Evolutionary conservation across 352 stramenopile species (phyloP).

Genomic region (Phytopythium kandeliae): DNA sequence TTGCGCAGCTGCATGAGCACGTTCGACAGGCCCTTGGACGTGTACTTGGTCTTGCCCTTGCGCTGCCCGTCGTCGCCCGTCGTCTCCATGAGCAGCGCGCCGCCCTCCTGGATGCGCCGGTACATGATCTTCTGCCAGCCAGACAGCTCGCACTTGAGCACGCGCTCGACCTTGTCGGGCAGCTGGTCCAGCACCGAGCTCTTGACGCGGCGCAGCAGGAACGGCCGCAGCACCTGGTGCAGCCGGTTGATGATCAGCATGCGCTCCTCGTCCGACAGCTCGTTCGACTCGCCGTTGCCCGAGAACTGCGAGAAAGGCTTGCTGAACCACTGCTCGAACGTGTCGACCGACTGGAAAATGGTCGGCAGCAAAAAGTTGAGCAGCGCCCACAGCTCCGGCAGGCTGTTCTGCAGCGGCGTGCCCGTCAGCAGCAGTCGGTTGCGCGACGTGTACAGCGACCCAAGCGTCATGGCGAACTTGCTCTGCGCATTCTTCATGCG

Average conservation of each 20-base stretch:
- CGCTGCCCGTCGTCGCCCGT: conserved; percentile 50
- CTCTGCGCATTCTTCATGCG: conserved; percentile 90
- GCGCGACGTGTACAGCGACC: conserved; percentile 75
- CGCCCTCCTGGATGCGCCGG: conserved; percentile 83
- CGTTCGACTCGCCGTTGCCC: conserved; percentile 69
- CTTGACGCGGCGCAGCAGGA: conserved; percentile 82
- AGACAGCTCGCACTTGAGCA: conserved; percentile 84
- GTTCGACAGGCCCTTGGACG: conserved; percentile 80
- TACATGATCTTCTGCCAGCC: conserved; percentile 89
- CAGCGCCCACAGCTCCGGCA: conserved; percentile 91
- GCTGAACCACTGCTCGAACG: conserved; percentile 89
- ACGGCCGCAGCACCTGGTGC: conserved; percentile 82
- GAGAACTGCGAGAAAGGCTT: conserved; percentile 84
- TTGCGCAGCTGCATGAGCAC: conserved; percentile 88
- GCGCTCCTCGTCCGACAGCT: conserved; percentile 83
- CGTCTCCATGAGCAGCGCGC: conserved; percentile 74
- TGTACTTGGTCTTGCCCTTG: conserved; percentile 82
- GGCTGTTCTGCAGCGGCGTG: conserved; percentile 97
- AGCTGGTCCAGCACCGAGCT: conserved; percentile 82
- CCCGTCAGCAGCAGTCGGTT: conserved; percentile 96
- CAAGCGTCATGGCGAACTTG: conserved; percentile 87
- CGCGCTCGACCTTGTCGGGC: conserved; percentile 83
- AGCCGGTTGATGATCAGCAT: conserved; percentile 87
- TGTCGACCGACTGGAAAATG: conserved; percentile 88
- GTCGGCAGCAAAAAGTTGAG: conserved; percentile 91